Conservation (phyloP, 208 protist genomes). For the Wallacemonas collosoma region DNA sequence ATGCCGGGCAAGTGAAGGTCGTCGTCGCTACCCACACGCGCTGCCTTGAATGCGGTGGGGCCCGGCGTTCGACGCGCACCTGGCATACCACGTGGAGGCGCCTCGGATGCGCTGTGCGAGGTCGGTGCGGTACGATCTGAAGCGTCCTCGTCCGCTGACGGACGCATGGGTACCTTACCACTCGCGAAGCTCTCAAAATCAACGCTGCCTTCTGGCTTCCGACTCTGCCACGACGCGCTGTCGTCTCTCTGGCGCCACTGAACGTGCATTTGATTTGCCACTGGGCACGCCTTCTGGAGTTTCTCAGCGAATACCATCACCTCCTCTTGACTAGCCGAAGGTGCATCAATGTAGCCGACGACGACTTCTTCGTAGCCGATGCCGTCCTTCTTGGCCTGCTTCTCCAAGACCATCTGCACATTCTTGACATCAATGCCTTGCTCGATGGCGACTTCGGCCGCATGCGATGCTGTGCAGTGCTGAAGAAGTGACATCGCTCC, state of each 20-base stretch:
- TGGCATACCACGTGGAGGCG: slow-evolving; percentile 22
- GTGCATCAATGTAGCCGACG: slow-evolving; percentile 88
- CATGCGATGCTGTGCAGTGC: slow-evolving; percentile 85
- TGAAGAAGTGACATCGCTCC: slow-evolving; percentile 79
- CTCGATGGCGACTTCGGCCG: slow-evolving; percentile 83
- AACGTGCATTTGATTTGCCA: slow-evolving; percentile 66
- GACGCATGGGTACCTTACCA: slow-evolving; percentile 1
- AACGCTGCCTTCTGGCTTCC: background rate
- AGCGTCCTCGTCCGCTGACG: background rate
- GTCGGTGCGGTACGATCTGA: background rate
- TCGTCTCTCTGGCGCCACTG: slow-evolving; percentile 41
- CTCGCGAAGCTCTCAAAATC: slow-evolving; percentile 2
- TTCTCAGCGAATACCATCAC: slow-evolving; percentile 76
- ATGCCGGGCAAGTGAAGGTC: slow-evolving; percentile 37
- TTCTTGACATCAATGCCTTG: slow-evolving; percentile 82
- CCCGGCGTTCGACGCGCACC: slow-evolving; percentile 18
- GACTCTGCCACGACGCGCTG: background rate
- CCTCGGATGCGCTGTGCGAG: background rate
- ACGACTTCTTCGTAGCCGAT: slow-evolving; percentile 63
- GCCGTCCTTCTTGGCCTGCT: slow-evolving; percentile 29
- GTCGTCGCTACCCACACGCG: slow-evolving; percentile 26
- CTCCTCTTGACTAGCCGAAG: slow-evolving; percentile 60
- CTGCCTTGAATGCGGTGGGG: background rate
- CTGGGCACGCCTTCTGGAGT: slow-evolving; percentile 73
- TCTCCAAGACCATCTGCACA: slow-evolving; percentile 76